phyloP scores from a whole-genome alignment of 331 rosid species.

The Ulmus americana region DNA sequence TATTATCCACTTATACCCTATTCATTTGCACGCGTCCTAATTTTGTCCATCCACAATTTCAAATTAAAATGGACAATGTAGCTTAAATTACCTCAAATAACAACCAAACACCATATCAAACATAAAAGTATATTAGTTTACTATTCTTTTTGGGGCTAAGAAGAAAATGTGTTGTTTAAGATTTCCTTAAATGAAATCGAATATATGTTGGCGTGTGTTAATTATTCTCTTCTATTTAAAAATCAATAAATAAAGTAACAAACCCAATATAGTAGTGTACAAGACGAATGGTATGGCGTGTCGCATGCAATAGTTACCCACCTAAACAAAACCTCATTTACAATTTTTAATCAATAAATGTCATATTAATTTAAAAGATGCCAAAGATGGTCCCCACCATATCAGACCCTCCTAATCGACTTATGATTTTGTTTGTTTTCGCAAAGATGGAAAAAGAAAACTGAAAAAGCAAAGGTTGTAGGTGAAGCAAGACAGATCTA shows the following conservation, averaged over 20 bases:
- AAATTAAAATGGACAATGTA: background rate
- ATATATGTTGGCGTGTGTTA: background rate
- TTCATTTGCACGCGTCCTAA: background rate
- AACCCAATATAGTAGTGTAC: background rate
- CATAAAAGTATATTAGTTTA: no score
- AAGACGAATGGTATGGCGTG: conserved; percentile 3
- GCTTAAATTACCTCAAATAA: background rate
- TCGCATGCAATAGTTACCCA: conserved; percentile 17
- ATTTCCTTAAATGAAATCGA: no score
- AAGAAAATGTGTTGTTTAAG: no score
- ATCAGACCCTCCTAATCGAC: conserved; percentile 24
- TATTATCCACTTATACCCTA: no score
- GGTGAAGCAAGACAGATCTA: conserved; percentile 22
- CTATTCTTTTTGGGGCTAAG: no score
- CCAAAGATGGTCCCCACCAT: conserved; percentile 44
- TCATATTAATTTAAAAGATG: conserved; percentile 28
- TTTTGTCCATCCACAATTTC: background rate
- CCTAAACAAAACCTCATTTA: background rate
- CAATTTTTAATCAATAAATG: background rate
- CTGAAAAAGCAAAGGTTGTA: conserved; percentile 46
- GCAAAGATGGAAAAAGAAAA: conserved; percentile 36
- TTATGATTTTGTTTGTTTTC: conserved; percentile 45
- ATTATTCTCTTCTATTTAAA: background rate
- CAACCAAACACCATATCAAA: no score
- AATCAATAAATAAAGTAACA: background rate